Conservation (phyloP, 2,329 filamentous ascomycete genomes). For the Pseudogymnoascus destructans region DNA sequence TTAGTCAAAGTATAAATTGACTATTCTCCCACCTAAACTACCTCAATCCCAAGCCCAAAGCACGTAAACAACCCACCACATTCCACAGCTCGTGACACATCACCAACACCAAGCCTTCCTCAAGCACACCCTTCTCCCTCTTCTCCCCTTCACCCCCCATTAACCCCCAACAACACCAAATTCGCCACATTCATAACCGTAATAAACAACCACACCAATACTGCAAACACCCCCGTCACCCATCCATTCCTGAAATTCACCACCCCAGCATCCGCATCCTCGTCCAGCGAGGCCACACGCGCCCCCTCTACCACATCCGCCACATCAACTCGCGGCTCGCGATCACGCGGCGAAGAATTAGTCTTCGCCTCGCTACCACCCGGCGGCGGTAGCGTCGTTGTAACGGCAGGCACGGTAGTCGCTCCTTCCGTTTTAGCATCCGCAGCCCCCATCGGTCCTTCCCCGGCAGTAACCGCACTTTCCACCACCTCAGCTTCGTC, state of each 20-base stretch:
- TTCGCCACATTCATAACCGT: slow-evolving; percentile 68
- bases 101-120: neutral
- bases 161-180: slow-evolving; percentile 48
- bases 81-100: neutral
- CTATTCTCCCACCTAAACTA: neutral
- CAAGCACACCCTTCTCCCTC: neutral
- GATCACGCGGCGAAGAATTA: neutral
- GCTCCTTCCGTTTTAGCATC: slow-evolving; percentile 13
- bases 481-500: slow-evolving; percentile 10
- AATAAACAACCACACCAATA: slow-evolving; percentile 60
- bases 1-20: no score
- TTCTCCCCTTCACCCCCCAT: slow-evolving; percentile 9
- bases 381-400: slow-evolving; percentile 11
- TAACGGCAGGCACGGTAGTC: neutral
- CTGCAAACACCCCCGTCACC: slow-evolving; percentile 43
- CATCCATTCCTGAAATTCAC: slow-evolving; percentile 57
- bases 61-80: neutral
- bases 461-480: neutral
- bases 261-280: slow-evolving; percentile 19
- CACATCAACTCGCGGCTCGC: neutral
- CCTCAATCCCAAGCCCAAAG: neutral
- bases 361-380: neutral
- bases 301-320: neutral
- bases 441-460: neutral
- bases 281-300: slow-evolving; percentile 19